phyloP scores from a whole-genome alignment of 2,329 filamentous ascomycete species.

The Beauveria varroae region DNA sequence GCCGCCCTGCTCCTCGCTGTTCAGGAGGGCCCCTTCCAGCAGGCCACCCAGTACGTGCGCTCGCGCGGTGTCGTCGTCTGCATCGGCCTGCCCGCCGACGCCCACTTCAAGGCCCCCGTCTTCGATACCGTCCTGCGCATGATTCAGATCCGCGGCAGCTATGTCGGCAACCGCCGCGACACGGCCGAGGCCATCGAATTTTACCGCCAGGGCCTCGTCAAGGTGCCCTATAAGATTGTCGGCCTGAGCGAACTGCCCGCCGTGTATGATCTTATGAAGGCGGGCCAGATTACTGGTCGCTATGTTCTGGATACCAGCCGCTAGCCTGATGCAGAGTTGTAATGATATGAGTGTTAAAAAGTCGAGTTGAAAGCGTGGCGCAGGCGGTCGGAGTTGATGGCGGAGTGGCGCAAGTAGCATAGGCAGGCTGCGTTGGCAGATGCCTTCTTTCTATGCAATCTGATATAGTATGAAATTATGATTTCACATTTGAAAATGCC shows the following conservation, averaged over 20 bases:
- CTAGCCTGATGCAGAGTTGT: not conserved
- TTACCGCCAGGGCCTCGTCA: constrained; percentile 75
- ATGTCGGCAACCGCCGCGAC: constrained; percentile 89
- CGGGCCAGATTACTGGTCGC: constrained; percentile 66
- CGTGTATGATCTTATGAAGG: constrained; percentile 70
- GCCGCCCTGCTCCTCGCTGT: constrained; percentile 83
- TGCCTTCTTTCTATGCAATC: not conserved
- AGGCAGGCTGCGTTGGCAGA: not conserved
- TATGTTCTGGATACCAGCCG: constrained; percentile 68
- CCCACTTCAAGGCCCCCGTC: constrained; percentile 74
- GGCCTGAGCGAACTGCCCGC: constrained; percentile 71
- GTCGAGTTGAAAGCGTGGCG: not conserved
- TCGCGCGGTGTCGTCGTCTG: constrained; percentile 76
- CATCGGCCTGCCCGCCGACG: constrained; percentile 79
- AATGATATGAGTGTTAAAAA: not conserved
- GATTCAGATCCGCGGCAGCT: constrained; percentile 87
- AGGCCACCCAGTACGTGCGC: constrained; percentile 82
- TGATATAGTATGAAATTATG: not conserved
- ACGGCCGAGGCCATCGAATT: constrained; percentile 86
- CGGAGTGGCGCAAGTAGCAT: not conserved
- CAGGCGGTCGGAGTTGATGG: not conserved
- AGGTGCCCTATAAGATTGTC: constrained; percentile 77
- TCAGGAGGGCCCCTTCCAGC: constrained; percentile 88
- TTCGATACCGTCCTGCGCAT: constrained; percentile 85
- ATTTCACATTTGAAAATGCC: not conserved